These are phyloP conservation scores for Jamesozyma jinghongensis DNA, from an alignment of 805 yeast genomes.

Conservation along the genomic window DNA sequence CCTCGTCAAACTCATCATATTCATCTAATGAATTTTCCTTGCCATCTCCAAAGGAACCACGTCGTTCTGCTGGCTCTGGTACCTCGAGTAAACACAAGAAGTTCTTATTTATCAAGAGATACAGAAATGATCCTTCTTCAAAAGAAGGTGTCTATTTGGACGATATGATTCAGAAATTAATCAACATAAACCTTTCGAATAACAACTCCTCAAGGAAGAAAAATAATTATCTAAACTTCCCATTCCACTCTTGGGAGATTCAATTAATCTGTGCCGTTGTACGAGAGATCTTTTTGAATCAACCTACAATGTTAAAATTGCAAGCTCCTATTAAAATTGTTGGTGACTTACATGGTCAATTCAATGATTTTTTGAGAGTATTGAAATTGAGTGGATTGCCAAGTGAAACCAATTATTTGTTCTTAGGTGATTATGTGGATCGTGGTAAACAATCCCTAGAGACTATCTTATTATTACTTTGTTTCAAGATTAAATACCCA, in stretches of 20 bases:
- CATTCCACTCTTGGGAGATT: constrained; percentile 44
- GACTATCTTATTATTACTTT: constrained; percentile 75
- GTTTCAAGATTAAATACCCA: constrained; percentile 92
- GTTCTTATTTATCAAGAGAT: constrained; percentile 21
- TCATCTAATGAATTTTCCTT: constrained; percentile 6
- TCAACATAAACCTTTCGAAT: constrained; percentile 32
- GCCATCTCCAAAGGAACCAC: constrained; percentile 1
- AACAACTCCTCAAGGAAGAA: background rate
- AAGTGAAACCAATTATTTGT: constrained; percentile 83
- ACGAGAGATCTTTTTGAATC: constrained; percentile 50
- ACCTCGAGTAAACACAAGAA: constrained; percentile 9
- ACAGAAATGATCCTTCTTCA: constrained; percentile 23
- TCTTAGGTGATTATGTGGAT: constrained; percentile 95
- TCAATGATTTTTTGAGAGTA: constrained; percentile 78
- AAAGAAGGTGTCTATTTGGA: constrained; percentile 43
- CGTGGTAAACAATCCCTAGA: constrained; percentile 95
- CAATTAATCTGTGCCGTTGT: constrained; percentile 49
- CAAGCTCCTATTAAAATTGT: constrained; percentile 77
- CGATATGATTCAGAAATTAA: constrained; percentile 49
- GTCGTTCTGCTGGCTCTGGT: constrained; percentile 1
- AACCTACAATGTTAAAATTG: constrained; percentile 55
- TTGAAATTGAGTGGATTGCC: constrained; percentile 95
- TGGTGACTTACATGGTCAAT: constrained; percentile 96
- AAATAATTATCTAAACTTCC: constrained; percentile 25
- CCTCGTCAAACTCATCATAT: constrained; percentile 5